These are phyloP conservation scores for Myrmaecium sp. DNA, from an alignment of 2,329 filamentous ascomycete genomes.

Conservation along the genomic window DNA sequence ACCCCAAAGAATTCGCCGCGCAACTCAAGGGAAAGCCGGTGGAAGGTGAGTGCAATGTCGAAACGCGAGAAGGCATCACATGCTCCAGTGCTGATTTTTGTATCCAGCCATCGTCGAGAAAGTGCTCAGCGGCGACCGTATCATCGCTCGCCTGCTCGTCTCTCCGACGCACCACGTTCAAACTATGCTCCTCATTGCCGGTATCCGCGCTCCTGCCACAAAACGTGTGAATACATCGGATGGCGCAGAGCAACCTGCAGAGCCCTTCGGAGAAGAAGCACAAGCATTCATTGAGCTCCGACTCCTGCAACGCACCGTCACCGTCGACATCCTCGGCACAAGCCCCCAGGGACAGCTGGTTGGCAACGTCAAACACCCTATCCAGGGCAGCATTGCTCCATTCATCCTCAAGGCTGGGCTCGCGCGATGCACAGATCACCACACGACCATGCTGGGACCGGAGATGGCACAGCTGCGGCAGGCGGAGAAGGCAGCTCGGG, in stretches of 20 bases:
- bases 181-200: slow-evolving; percentile 76
- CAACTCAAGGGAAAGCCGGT: slow-evolving; percentile 73
- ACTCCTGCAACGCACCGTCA: slow-evolving; percentile 70
- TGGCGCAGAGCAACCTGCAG: slow-evolving; percentile 65
- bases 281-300: slow-evolving; percentile 73
- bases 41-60: slow-evolving; percentile 35
- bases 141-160: slow-evolving; percentile 67
- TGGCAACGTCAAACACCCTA: slow-evolving; percentile 67
- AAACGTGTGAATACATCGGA: slow-evolving; percentile 66
- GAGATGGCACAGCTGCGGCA: slow-evolving; percentile 76
- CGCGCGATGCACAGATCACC: slow-evolving; percentile 85
- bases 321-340: slow-evolving; percentile 66
- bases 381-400: slow-evolving; percentile 74
- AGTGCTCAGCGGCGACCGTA: slow-evolving; percentile 77
- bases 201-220: slow-evolving; percentile 77
- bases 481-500: slow-evolving; percentile 74
- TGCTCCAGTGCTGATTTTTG: too few species aligned
- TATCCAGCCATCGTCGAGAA: slow-evolving; percentile 69
- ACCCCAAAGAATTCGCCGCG: slow-evolving; percentile 59
- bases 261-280: slow-evolving; percentile 81
- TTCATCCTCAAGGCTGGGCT: slow-evolving; percentile 80
- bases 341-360: slow-evolving; percentile 88
- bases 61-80: too few species aligned
- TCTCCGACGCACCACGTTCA: slow-evolving; percentile 74
- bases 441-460: slow-evolving; percentile 76